These are phyloP conservation scores for Thymus mandschuricus DNA, from an alignment of 257 asterid genomes.

Conservation along the genomic window DNA sequence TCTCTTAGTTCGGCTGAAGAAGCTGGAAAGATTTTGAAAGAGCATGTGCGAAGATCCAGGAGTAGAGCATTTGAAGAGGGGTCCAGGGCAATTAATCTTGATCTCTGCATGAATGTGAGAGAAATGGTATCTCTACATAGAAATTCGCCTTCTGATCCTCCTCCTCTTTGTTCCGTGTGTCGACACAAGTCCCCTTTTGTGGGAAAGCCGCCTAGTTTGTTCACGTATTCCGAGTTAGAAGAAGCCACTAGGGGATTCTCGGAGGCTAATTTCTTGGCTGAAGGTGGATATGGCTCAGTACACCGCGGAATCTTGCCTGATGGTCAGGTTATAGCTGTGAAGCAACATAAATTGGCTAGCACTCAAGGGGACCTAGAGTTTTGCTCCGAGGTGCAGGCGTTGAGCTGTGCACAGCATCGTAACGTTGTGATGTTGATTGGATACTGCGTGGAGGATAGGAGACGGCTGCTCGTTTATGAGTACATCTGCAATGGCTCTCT, in stretches of 20 bases:
- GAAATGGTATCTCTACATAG: slow-evolving; percentile 50
- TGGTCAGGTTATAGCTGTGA: slow-evolving; percentile 81
- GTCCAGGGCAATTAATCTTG: slow-evolving; percentile 28
- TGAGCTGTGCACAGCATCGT: slow-evolving; percentile 96
- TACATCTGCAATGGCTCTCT: slow-evolving; percentile 88
- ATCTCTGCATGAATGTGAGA: slow-evolving; percentile 53
- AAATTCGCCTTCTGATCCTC: slow-evolving; percentile 62
- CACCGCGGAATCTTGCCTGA: slow-evolving; percentile 73
- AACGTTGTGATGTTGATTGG: slow-evolving; percentile 93
- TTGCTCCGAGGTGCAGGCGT: slow-evolving; percentile 84
- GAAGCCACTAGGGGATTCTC: slow-evolving; percentile 74
- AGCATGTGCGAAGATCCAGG: slow-evolving; percentile 36
- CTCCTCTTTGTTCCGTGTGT: slow-evolving; percentile 88
- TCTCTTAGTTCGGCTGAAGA: slow-evolving; percentile 59
- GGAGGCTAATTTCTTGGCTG: slow-evolving; percentile 76
- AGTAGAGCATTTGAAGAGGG: slow-evolving; percentile 25
- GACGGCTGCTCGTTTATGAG: slow-evolving; percentile 78
- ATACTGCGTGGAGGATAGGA: slow-evolving; percentile 75
- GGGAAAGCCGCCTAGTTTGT: slow-evolving; percentile 73
- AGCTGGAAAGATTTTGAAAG: slow-evolving; percentile 41
- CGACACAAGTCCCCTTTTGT: slow-evolving; percentile 74
- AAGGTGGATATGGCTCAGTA: slow-evolving; percentile 93
- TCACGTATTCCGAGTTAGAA: slow-evolving; percentile 74
- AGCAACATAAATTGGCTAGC: slow-evolving; percentile 79
- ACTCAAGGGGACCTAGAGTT: slow-evolving; percentile 88